Evolutionary conservation across 257 asterid species (phyloP), one percentile per base, ranked within the genome.

Genomic region (Solanum medicagineum): DNA sequence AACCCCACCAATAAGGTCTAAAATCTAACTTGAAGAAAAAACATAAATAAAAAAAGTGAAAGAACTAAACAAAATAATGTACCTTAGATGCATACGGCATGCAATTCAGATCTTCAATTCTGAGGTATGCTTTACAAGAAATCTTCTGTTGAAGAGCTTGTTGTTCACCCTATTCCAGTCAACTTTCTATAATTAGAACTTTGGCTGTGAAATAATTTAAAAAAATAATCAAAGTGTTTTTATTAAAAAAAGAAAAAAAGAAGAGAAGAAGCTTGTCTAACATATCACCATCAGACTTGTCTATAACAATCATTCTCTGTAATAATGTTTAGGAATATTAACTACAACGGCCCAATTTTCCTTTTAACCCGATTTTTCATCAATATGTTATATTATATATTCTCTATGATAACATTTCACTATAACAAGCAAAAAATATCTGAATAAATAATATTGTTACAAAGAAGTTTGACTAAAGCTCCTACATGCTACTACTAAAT

Each of bases 61-160:
- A 4, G 2, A 47, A 13, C 12, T 12, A 47, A 47, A 14, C 7
- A 47, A 22, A 63, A 49, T 4, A 70, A 20, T 9, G 65, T 77
- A 77, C 83, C 83, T 77, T 77, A 77, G 65, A 77, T 77, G 63
- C 83, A 51, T 77, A 77, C 10, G 83, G 63, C 65, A 77, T 24
- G 26, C 26, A 77, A 26, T 77, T 77, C 17, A 77, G 47, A 42
- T 77, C 83, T 26, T 77, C 63, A 14, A 15, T 10, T 29, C 47
- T 77, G 26, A 77, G 83, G 47, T 77, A 1, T 77, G 63, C 16
- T 51, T 51, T 77, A 20, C 26, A 1, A 26, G 83, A 26, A 51
- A 77, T 10, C 26, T 77, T 51, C 20, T 77, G 83, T 10, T 77
- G 65, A 19, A 77, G 83, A 10, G 26, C 83, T 77, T 51, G 26